Evolutionary conservation across 2,329 filamentous ascomycete species (phyloP).

Genomic region (Tolypocladium sp.): DNA sequence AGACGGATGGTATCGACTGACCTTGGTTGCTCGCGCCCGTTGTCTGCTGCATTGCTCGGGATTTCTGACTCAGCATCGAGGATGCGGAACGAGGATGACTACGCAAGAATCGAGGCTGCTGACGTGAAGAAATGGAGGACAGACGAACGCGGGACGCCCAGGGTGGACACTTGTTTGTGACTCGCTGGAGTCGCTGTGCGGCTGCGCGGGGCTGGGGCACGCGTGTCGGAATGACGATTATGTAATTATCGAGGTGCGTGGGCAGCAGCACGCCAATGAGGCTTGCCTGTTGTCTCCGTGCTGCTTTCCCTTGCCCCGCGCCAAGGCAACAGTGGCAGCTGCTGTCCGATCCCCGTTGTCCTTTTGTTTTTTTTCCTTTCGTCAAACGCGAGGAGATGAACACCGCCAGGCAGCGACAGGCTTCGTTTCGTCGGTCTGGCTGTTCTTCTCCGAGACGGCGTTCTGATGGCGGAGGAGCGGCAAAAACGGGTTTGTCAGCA

Average conservation of each 20-base stretch:
- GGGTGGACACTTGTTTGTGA: neutral
- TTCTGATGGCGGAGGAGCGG: too few relatives aligned
- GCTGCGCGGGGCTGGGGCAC: neutral
- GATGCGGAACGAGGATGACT: conserved; percentile 9
- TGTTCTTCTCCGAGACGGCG: too few relatives aligned
- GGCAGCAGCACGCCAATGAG: too few relatives aligned
- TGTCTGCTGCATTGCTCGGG: conserved; percentile 10
- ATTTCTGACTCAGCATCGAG: conserved; percentile 14
- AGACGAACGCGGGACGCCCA: neutral
- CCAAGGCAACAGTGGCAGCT: neutral
- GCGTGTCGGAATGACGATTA: neutral
- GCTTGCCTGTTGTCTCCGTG: too few relatives aligned
- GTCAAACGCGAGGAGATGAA: neutral
- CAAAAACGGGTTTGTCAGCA: neutral
- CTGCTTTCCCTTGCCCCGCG: too few relatives aligned
- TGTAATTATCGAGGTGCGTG: neutral
- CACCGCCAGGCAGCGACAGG: too few relatives aligned
- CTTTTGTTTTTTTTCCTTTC: neutral
- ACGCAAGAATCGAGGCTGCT: conserved; percentile 12
- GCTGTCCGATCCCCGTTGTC: too few relatives aligned
- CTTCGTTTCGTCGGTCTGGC: too few relatives aligned
- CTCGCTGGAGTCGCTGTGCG: neutral
- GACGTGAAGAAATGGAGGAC: conserved; percentile 11
- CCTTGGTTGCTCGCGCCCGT: conserved; percentile 11
- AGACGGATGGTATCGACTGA: conserved; percentile 7